Conservation (phyloP, 371 early-diverging fungal species). For the Apophysomyces variabilis region DNA sequence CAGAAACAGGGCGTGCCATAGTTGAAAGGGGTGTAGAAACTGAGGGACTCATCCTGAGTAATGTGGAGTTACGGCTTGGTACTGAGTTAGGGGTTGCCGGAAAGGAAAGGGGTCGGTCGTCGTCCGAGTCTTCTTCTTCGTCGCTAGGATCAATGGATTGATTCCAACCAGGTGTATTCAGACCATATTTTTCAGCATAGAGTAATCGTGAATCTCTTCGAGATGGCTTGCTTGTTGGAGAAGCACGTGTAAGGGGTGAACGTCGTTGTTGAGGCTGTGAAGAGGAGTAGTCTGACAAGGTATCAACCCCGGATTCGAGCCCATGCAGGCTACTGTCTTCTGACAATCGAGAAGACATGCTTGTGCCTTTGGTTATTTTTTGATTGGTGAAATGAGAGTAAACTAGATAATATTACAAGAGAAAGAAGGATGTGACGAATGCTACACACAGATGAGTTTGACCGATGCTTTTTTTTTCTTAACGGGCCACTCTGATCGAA, state of each 20-base stretch:
- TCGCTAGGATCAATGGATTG: conserved; percentile 20
- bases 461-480: not conserved
- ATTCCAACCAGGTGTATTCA: conserved; percentile 17
- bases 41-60: conserved; percentile 1
- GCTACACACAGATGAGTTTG: not conserved
- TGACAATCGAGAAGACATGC: conserved; percentile 6
- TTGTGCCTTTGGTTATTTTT: not conserved
- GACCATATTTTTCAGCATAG: conserved; percentile 29
- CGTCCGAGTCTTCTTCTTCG: conserved; percentile 35
- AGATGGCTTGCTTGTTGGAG: not conserved
- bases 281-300: conserved; percentile 5
- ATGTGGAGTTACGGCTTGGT: conserved; percentile 7
- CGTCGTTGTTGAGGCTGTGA: conserved; percentile 8
- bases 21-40: conserved; percentile 1
- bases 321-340: conserved; percentile 5
- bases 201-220: conserved; percentile 10
- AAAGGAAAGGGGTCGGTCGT: conserved; percentile 23
- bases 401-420: too few species aligned
- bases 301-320: conserved; percentile 5
- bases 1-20: conserved; percentile 22
- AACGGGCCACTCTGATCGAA: not conserved
- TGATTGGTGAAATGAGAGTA: not conserved
- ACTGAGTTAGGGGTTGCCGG: not conserved
- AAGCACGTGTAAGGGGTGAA: conserved; percentile 3
- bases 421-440: not conserved